A percentile compares a stretch with the other conserved stretches of the same genome.
Conservation (phyloP, 2,329 filamentous ascomycete species). For the Exophiala viscosa region DNA sequence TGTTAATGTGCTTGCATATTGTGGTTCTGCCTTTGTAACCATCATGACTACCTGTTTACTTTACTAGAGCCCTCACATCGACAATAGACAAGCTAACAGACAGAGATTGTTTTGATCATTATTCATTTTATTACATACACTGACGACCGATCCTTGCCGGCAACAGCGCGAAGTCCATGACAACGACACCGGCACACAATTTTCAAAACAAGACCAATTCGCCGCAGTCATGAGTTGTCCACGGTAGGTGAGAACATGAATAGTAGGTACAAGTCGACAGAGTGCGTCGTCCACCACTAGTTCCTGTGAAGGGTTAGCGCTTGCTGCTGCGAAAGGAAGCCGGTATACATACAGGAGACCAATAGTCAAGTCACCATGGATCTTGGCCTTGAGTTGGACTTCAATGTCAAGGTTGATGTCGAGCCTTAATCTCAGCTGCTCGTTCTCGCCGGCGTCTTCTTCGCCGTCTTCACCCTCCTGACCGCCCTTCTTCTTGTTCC, state of each 20-base stretch:
- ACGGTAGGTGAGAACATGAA: neutral
- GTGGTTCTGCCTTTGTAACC: too few relatives aligned
- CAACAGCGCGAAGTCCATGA: conserved; percentile 10
- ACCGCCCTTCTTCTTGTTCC: conserved; percentile 20
- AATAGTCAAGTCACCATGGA: conserved; percentile 61
- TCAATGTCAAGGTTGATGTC: conserved; percentile 62
- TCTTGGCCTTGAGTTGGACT: conserved; percentile 62
- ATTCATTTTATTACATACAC: conserved; percentile 24
- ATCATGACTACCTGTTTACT: too few relatives aligned
- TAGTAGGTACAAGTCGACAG: conserved; percentile 1
- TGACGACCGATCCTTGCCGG: conserved; percentile 8
- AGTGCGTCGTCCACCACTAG: conserved; percentile 19
- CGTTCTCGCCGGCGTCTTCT: conserved; percentile 21
- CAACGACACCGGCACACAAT: conserved; percentile 13
- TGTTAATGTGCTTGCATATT: neutral
- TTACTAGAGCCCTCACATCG: neutral
- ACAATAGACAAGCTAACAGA: neutral
- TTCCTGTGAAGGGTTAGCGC: conserved; percentile 26
- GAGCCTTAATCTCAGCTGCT: conserved; percentile 52
- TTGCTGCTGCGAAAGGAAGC: conserved; percentile 3
- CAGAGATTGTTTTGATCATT: conserved; percentile 3
- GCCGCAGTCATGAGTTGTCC: neutral
- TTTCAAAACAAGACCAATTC: neutral
- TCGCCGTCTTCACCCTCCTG: conserved; percentile 53
- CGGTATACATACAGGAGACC: conserved; percentile 42